These are phyloP conservation scores for Agroathelia rolfsii DNA, from an alignment of 1,284 basidiomycete genomes.

Conservation along the genomic window DNA sequence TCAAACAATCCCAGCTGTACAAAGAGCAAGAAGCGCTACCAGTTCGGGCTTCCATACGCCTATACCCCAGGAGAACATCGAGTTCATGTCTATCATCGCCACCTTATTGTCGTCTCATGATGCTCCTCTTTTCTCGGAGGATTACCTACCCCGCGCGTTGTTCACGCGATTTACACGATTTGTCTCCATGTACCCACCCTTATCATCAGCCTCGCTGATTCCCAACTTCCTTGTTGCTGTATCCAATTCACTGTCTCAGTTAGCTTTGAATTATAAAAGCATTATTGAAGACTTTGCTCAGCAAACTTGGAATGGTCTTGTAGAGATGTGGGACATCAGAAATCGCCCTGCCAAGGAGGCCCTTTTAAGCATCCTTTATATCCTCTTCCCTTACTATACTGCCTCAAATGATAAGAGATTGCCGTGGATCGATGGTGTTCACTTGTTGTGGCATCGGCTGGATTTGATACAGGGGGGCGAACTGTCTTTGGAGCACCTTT, in stretches of 20 bases:
- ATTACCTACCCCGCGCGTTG: slow-evolving; percentile 39
- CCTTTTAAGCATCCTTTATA: slow-evolving; percentile 57
- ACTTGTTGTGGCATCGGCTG: slow-evolving; percentile 43
- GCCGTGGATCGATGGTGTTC: slow-evolving; percentile 32
- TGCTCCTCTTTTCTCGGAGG: slow-evolving; percentile 40
- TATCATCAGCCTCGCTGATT: slow-evolving; percentile 70
- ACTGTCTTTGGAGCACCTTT: slow-evolving; percentile 56
- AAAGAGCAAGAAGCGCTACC: slow-evolving; percentile 10
- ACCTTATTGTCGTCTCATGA: slow-evolving; percentile 53
- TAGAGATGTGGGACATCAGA: slow-evolving; percentile 69
- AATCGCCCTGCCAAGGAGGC: slow-evolving; percentile 58
- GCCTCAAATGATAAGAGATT: slow-evolving; percentile 13
- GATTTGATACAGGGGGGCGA: no score
- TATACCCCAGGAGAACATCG: slow-evolving; percentile 55
- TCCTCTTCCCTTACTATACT: slow-evolving; percentile 65
- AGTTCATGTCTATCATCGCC: slow-evolving; percentile 59
- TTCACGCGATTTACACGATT: slow-evolving; percentile 60
- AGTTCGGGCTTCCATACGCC: slow-evolving; percentile 17
- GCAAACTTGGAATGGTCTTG: slow-evolving; percentile 52
- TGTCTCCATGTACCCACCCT: slow-evolving; percentile 46
- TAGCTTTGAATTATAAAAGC: slow-evolving; percentile 62
- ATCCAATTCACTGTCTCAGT: slow-evolving; percentile 56
- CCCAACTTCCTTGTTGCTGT: slow-evolving; percentile 62
- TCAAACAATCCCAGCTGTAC: slow-evolving; percentile 12
- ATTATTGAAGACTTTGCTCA: slow-evolving; percentile 51